Conservation (phyloP, 1,284 basidiomycete species). For the Somion occarium region DNA sequence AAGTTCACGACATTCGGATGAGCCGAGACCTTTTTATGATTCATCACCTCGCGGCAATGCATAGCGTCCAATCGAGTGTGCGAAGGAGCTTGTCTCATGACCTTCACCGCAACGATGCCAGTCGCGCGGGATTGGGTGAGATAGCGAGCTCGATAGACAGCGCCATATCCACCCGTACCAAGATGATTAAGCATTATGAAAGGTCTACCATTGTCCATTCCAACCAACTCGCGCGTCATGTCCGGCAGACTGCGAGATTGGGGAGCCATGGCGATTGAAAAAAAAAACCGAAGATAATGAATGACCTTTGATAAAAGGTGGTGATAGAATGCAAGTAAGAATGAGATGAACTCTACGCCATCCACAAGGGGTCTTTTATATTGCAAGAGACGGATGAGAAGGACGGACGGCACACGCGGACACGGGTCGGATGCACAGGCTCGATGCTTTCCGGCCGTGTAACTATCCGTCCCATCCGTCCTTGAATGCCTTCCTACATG, state of each 20-base stretch:
- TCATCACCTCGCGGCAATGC: slow-evolving; percentile 19
- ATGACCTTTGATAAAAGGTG: too few species aligned
- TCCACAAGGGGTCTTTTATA: too few species aligned
- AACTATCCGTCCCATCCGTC: too few species aligned
- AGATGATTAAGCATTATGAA: slow-evolving; percentile 50
- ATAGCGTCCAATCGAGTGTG: neutral
- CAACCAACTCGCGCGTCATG: neutral
- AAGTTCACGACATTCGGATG: slow-evolving; percentile 51
- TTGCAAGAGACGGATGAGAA: too few species aligned
- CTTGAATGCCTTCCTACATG: too few species aligned
- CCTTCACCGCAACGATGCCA: slow-evolving; percentile 20
- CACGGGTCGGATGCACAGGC: too few species aligned
- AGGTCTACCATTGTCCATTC: slow-evolving; percentile 3
- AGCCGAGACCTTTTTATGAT: slow-evolving; percentile 48
- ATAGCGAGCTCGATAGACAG: slow-evolving; percentile 45
- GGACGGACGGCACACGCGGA: too few species aligned
- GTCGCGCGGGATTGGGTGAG: slow-evolving; percentile 22
- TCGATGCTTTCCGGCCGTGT: too few species aligned
- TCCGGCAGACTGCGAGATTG: neutral
- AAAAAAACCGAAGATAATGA: too few species aligned
- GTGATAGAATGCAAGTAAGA: too few species aligned
- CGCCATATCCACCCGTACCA: slow-evolving; percentile 60
- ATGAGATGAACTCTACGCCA: too few species aligned
- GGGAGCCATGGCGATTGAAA: neutral
- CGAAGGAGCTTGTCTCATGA: slow-evolving; percentile 11